Evolutionary conservation across 148 eudicot species (phyloP), one percentile per base, ranked within the genome.

Genomic region (Diospyros kaki): DNA sequence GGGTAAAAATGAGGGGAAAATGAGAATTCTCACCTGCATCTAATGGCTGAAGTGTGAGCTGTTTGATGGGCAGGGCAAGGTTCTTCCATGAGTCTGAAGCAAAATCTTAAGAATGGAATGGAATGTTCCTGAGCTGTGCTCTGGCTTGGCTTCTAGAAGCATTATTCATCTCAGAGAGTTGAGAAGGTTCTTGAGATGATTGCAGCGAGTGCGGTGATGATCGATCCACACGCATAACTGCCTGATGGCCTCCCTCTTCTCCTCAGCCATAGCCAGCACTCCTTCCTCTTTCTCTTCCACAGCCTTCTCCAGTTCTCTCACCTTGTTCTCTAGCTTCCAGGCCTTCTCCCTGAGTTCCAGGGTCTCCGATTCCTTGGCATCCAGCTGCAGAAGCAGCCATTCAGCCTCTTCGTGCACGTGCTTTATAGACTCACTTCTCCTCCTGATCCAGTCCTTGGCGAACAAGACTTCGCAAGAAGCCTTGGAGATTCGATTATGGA

Each of bases 181-280:
- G 28, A 28, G 28, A 28, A 28, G 28, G 28, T 75, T 84, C 79
- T 76, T 84, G 60, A 94, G 89, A 83, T 87, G 81, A 59, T 82
- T 81, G 48, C 83, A 84, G 18, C 87, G 91, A 70, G 67, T 77
- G 11, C 82, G 84, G 72, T 88, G 84, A 80, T 85, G 82, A 56
- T 89, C 98, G 4, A 79, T 79, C 89, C 89, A 89, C 48, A 90
- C 77, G 59, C 93, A 90, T 69, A 93, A 76, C 83, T 90, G 96
- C 80, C 84, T 86, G 65, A 93, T 93, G 11, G 90, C 98, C 76
- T 90, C 90, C 45, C 87, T 86, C 77, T 93, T 93, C 86, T 90
- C 93, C 64, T 90, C 93, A 44, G 84, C 83, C 5, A 93, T 70
- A 4, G 75, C 86, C 52, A 68, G 54, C 3, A 87, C 54, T 44